phyloP scores from a whole-genome alignment of 768 basidiomycete species.

The Sarcomyxa edulis region DNA sequence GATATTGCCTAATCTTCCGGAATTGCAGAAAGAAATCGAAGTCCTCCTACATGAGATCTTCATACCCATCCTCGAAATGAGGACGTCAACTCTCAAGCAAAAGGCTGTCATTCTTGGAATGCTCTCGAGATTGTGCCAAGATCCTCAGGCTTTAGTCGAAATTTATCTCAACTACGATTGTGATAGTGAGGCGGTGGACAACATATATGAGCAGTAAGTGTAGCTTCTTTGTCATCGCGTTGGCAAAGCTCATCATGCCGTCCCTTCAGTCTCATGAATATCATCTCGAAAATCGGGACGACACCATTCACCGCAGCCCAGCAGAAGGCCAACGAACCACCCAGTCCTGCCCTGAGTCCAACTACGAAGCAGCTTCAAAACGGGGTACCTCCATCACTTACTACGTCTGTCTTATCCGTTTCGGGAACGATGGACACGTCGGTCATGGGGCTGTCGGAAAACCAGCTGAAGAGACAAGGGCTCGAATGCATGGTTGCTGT shows the following conservation, averaged over 20 bases:
- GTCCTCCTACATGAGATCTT: constrained; percentile 98
- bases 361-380: constrained; percentile 38
- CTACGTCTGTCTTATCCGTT: constrained; percentile 57
- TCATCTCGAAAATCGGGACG: constrained; percentile 88
- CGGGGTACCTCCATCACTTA: constrained; percentile 49
- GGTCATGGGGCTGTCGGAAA: constrained; percentile 68
- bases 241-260: constrained; percentile 4
- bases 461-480: constrained; percentile 83
- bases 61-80: constrained; percentile 97
- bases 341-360: constrained; percentile 56
- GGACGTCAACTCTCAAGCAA: constrained; percentile 90
- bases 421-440: constrained; percentile 67
- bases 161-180: constrained; percentile 99
- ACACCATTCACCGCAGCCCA: constrained; percentile 40
- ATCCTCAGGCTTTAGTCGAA: constrained; percentile 96
- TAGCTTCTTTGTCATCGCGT: neutral
- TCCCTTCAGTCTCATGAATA: constrained; percentile 75
- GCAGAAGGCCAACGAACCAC: constrained; percentile 49
- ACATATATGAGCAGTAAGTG: constrained; percentile 92
- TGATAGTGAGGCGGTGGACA: constrained; percentile 89
- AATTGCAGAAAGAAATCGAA: constrained; percentile 91
- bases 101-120: constrained; percentile 90
- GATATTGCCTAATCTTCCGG: neutral
- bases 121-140: constrained; percentile 84
- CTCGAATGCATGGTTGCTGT: constrained; percentile 92